Percentiles rank a stretch among this genome's conserved stretches.
These are phyloP conservation scores for Zygnema circumcarinatum DNA, from an alignment of 139 green algal species.

Conservation along the genomic window DNA sequence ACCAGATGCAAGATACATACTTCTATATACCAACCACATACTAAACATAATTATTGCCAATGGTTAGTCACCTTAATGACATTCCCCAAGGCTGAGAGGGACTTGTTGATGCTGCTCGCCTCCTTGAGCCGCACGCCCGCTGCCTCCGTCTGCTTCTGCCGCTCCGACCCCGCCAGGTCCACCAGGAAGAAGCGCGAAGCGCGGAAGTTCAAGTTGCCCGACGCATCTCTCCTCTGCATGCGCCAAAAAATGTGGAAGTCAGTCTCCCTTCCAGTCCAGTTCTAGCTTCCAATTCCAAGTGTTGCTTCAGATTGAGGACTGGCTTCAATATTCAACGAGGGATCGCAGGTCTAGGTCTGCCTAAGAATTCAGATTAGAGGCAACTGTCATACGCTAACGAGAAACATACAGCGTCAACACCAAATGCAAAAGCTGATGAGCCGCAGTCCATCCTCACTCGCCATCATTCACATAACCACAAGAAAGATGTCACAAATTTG, in stretches of 20 bases:
- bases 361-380: too few species aligned
- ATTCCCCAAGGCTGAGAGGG: slow-evolving; percentile 87
- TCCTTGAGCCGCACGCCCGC: slow-evolving; percentile 88
- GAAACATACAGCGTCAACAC: too few species aligned
- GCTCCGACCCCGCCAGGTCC: slow-evolving; percentile 83
- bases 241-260: not conserved
- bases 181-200: slow-evolving; percentile 62
- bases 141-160: slow-evolving; percentile 77
- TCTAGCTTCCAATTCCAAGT: not conserved
- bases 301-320: not conserved
- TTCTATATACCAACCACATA: too few species aligned
- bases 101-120: slow-evolving; percentile 95
- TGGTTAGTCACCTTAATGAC: slow-evolving; percentile 88
- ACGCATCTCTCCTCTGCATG: slow-evolving; percentile 28
- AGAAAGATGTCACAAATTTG: too few species aligned
- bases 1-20: too few species aligned
- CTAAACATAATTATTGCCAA: too few species aligned
- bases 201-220: slow-evolving; percentile 46
- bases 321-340: not conserved
- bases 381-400: too few species aligned
- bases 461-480: too few species aligned
- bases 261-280: too few species aligned
- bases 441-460: too few species aligned
- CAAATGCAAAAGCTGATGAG: too few species aligned
- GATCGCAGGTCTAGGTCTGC: too few species aligned